Evolutionary conservation across 2,329 filamentous ascomycete genomes (phyloP).

Genomic region (Aplosporella prunicola): DNA sequence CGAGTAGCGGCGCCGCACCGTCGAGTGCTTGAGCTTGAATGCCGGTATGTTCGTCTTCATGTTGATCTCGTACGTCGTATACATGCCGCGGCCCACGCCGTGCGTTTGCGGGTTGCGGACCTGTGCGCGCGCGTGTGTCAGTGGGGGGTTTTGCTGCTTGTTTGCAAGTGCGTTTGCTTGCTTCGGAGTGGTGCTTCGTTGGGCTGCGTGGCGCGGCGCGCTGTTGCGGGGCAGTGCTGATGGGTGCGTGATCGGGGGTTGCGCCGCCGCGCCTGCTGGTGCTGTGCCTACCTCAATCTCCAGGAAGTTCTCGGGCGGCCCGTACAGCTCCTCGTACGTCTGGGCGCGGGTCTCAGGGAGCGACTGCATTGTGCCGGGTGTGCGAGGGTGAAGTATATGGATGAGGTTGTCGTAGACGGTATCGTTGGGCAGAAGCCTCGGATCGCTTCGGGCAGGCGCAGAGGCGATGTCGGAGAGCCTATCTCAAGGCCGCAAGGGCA

Average conservation of each 20-base stretch:
- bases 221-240: background rate
- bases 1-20: conserved; percentile 86
- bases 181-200: background rate
- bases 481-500: too few relatives aligned
- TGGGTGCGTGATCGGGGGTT: too few relatives aligned
- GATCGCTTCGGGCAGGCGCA: too few relatives aligned
- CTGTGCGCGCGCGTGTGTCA: conserved; percentile 38
- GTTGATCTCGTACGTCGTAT: conserved; percentile 97
- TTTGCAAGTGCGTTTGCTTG: conserved; percentile 1
- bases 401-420: background rate
- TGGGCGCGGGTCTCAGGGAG: conserved; percentile 68
- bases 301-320: conserved; percentile 94
- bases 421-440: background rate
- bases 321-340: conserved; percentile 98
- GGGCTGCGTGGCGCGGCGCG: conserved; percentile 2
- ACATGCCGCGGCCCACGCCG: conserved; percentile 91
- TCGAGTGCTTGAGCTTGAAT: conserved; percentile 81
- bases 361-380: conserved; percentile 45
- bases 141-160: conserved; percentile 8
- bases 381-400: too few relatives aligned
- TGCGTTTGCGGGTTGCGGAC: conserved; percentile 90
- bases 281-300: conserved; percentile 72
- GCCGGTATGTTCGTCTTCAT: conserved; percentile 98
- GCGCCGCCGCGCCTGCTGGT: too few relatives aligned
- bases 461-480: too few relatives aligned